Evolutionary conservation across 345 rosid genomes (phyloP), one percentile per base, ranked within the genome.

Genomic region (Syzygium jambos): DNA sequence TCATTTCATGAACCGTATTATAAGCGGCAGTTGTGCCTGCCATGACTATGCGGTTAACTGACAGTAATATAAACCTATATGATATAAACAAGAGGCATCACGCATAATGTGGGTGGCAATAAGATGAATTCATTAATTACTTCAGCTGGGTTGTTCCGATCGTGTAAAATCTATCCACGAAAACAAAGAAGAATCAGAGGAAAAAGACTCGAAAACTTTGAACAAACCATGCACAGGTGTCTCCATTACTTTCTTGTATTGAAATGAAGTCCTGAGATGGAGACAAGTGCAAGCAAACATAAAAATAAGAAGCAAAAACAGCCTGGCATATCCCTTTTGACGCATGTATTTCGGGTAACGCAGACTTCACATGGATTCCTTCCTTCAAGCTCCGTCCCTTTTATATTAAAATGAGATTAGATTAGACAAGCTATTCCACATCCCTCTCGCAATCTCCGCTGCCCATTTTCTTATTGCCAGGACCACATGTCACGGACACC

Each of bases 281-380:
- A 89, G 90, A 92, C 92, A 89, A 86, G 65, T 84, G 85, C 91
- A 92, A 89, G 91, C 88, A 85, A 89, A 87, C 77, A 5, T 38
- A 65, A 87, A 87, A 91, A 87, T 23, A 78, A 89, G 83, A 77
- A 90, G 88, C 89, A 68, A 86, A 73, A 11, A 38, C 65, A 86
- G 88, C 88, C 94, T 93, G 93, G 92, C 92, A 88, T 51, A 85
- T 83, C 87, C 86, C 68, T 86, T 85, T 77, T 49, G 80, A 54
- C 65, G 87, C 87, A 29, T 55, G 30, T 30, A 55, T 84, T 46
- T 53, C 82, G 82, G 82, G 82, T 38, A 73, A 38, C 82, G 82
- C 92, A 86, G 88, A 63, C 90, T 78, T 93, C 97, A 93, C 95
- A 93, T 95, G 95, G 95, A 91, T 91, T 90, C 91, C 93, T 88